phyloP scores from a whole-genome alignment of 176 grass and related monocot species.

The Oryza glumipatula region DNA sequence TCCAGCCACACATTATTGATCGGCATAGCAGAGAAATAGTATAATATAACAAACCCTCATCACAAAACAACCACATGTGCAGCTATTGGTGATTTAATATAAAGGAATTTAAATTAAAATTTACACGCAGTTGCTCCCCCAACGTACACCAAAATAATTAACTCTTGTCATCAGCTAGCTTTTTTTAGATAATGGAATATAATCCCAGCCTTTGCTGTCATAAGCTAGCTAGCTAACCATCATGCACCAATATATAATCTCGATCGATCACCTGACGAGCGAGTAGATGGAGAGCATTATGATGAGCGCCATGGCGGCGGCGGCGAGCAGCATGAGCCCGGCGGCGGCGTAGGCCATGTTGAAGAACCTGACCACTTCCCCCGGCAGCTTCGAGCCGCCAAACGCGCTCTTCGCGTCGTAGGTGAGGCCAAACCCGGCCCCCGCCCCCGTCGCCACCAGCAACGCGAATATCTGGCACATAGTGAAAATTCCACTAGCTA shows the following conservation, averaged over 20 bases:
- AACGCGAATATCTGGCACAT: neutral
- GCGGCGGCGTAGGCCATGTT: neutral
- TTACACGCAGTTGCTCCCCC: neutral
- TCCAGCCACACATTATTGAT: neutral
- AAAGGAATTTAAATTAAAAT: neutral
- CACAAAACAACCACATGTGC: neutral
- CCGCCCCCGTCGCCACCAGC: neutral
- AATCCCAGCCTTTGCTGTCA: no score
- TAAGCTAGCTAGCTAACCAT: neutral
- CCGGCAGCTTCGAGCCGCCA: neutral
- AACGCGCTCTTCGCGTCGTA: neutral
- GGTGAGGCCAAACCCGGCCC: constrained; percentile 15
- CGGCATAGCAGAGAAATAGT: neutral
- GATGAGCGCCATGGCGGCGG: neutral
- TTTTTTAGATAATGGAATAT: no score
- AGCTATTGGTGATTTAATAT: neutral
- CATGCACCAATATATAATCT: no score
- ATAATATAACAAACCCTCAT: neutral
- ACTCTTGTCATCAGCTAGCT: neutral
- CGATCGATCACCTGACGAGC: constrained; percentile 13
- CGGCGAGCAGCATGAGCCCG: constrained; percentile 19
- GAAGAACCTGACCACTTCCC: constrained; percentile 7
- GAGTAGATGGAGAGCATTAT: constrained; percentile 18
- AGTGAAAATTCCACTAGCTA: no score
- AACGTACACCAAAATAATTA: neutral